Conservation (phyloP, 169 alveolate species). For the Ichthyophthirius multifiliis region DNA sequence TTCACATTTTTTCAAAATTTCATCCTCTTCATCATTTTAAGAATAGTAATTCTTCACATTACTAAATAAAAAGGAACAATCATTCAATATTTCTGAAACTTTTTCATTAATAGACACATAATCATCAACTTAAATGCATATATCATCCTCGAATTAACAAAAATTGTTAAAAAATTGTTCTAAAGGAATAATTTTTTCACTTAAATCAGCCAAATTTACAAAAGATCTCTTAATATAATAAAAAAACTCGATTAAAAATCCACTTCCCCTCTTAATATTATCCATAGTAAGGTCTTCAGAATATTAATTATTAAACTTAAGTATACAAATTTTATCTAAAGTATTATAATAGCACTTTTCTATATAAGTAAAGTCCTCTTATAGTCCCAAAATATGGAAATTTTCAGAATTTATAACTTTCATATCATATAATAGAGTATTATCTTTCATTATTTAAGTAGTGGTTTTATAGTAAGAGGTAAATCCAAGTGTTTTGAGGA, state of each 20-base stretch:
- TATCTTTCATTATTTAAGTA: neutral
- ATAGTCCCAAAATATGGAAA: neutral
- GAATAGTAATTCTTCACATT: too few species aligned
- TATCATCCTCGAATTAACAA: too few species aligned
- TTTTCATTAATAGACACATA: too few species aligned
- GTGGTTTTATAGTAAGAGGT: neutral
- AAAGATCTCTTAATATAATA: neutral
- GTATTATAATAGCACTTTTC: slow-evolving; percentile 2
- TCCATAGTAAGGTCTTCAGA: slow-evolving; percentile 3
- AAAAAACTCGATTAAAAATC: slow-evolving; percentile 8
- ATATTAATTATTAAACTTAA: neutral
- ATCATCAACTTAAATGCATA: too few species aligned
- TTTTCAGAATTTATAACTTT: neutral
- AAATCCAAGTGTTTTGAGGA: slow-evolving; percentile 5
- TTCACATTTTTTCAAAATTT: too few species aligned
- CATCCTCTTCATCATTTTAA: too few species aligned
- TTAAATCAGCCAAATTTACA: too few species aligned
- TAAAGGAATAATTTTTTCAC: too few species aligned
- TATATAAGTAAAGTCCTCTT: neutral
- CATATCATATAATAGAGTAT: slow-evolving; percentile 14
- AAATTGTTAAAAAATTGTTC: too few species aligned
- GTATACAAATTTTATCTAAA: neutral
- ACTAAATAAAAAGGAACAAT: too few species aligned
- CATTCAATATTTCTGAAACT: too few species aligned
- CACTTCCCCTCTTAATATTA: neutral